phyloP scores from a whole-genome alignment of 1,284 basidiomycete genomes.

The Ustilago tritici region DNA sequence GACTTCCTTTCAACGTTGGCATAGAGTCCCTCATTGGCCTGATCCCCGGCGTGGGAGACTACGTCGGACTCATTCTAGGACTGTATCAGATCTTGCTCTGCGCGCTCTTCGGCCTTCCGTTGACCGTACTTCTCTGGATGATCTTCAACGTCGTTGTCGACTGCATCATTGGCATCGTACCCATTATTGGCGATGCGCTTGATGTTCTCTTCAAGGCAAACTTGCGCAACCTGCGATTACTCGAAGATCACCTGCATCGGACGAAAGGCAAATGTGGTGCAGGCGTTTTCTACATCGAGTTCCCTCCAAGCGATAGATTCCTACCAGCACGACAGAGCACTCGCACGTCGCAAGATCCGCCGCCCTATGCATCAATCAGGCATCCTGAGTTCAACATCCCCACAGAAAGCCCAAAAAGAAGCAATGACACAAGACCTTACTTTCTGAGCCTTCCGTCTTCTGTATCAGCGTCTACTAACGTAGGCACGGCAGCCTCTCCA shows the following conservation, averaged over 20 bases:
- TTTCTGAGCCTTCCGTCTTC: slow-evolving; percentile 37
- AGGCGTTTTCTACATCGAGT: slow-evolving; percentile 46
- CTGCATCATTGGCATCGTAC: slow-evolving; percentile 62
- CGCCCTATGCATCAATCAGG: background rate
- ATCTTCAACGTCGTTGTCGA: slow-evolving; percentile 63
- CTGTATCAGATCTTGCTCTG: slow-evolving; percentile 64
- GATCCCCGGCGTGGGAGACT: slow-evolving; percentile 65
- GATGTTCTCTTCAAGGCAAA: slow-evolving; percentile 68
- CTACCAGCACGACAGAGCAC: slow-evolving; percentile 5
- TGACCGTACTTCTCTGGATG: slow-evolving; percentile 57
- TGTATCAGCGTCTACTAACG: background rate
- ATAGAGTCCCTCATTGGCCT: slow-evolving; percentile 57
- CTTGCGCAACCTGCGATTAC: slow-evolving; percentile 58
- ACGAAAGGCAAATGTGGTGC: slow-evolving; percentile 42
- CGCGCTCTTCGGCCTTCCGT: slow-evolving; percentile 63
- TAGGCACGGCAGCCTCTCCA: background rate
- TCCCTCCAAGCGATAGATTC: slow-evolving; percentile 36
- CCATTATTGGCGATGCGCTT: slow-evolving; percentile 65
- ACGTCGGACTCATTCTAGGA: slow-evolving; percentile 58
- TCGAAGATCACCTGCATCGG: slow-evolving; percentile 62
- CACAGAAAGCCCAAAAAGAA: background rate
- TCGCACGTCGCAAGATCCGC: slow-evolving; percentile 1
- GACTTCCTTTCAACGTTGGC: slow-evolving; percentile 55
- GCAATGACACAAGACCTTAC: background rate
- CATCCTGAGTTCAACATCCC: background rate